Conservation (phyloP, 2,329 filamentous ascomycete species). For the Neonectria sp. region DNA sequence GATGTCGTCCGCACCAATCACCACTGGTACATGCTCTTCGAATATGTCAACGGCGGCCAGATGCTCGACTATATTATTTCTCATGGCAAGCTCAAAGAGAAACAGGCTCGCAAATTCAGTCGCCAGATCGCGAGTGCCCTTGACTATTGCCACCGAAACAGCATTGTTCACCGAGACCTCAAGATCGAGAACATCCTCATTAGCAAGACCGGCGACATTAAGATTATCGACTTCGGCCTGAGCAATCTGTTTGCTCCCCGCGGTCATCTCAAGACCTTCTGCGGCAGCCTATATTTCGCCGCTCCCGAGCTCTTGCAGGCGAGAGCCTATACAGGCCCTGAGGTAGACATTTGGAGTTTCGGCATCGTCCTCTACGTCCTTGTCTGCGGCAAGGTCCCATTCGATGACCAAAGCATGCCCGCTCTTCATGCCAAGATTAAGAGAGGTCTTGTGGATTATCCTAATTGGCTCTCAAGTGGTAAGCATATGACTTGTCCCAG, state of each 20-base stretch:
- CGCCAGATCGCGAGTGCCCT: conserved; percentile 96
- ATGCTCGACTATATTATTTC: conserved; percentile 99
- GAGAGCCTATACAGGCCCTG: conserved; percentile 93
- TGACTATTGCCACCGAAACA: conserved; percentile 98
- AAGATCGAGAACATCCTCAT: conserved; percentile 99
- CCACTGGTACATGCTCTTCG: conserved; percentile 99
- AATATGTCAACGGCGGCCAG: conserved; percentile 98
- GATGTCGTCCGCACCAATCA: conserved; percentile 97
- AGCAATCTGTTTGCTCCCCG: conserved; percentile 95
- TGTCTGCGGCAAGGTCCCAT: conserved; percentile 97
- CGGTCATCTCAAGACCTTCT: conserved; percentile 93
- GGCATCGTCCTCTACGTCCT: conserved; percentile 97
- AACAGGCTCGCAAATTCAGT: conserved; percentile 97
- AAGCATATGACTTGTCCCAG: conserved; percentile 52
- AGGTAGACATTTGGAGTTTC: conserved; percentile 99
- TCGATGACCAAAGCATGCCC: conserved; percentile 99
- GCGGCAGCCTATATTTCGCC: conserved; percentile 97
- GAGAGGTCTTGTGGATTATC: conserved; percentile 95
- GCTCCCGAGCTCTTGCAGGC: conserved; percentile 95
- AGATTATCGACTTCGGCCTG: conserved; percentile 98
- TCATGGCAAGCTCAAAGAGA: conserved; percentile 97
- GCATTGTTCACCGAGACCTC: conserved; percentile 95
- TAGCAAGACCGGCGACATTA: conserved; percentile 98
- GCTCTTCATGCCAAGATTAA: conserved; percentile 99
- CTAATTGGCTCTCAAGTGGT: conserved; percentile 92